Base-by-base conservation (phyloP, 2,329 filamentous ascomycete species). In the Trichoderma sp. region DNA sequence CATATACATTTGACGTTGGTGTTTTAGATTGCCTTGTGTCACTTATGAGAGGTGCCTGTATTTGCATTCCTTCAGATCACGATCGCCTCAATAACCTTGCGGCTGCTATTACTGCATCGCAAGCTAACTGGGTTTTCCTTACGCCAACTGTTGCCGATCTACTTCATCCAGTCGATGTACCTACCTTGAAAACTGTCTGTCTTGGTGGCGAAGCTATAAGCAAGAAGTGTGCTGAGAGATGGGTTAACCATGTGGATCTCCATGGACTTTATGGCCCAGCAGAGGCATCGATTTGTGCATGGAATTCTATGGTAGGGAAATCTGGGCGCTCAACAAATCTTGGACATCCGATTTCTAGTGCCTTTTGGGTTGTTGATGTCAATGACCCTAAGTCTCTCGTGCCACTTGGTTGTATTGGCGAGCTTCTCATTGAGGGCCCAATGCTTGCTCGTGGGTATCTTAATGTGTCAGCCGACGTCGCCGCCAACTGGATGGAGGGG, bases 341-440 rank as follows among this genome's bases (percentile, higher is more conserved):
- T 26, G 73, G 73, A n/a, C 15, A 32, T 3, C 71, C 73, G 1
- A 36, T 73, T 12, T 71, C 58, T 11, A 71, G 67, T 12, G 63
- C 68, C 13, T 74, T 70, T 28, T 76, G 75, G 75, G 73, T 75
- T 20, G 72, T 76, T 17, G 50, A 70, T 11, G 57, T 73, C 1
- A 64, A 75, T 8, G 63, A 74, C 17, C 61, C 68, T 23, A 50
- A 73, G 23, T 28, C 68, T 12, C 71, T 76, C 2, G 73, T 74
- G 0, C 70, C 75, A 1, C 66, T 76, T 66, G 69, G 73, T 6
- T 67, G 68, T 15, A 28, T 75, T 11, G 75, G 75, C 6, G 75
- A 76, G 55, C 71, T 76, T 2, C 65, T 76, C 6, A 73, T 76
- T 28, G 73, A 76, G 26, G 73, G 74, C 5, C 72, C 73, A 11